Percentiles rank a stretch among this genome's conserved stretches.
Conservation (phyloP, 1,139 yeast genomes). For the Magnusiomyces suaveolens region DNA sequence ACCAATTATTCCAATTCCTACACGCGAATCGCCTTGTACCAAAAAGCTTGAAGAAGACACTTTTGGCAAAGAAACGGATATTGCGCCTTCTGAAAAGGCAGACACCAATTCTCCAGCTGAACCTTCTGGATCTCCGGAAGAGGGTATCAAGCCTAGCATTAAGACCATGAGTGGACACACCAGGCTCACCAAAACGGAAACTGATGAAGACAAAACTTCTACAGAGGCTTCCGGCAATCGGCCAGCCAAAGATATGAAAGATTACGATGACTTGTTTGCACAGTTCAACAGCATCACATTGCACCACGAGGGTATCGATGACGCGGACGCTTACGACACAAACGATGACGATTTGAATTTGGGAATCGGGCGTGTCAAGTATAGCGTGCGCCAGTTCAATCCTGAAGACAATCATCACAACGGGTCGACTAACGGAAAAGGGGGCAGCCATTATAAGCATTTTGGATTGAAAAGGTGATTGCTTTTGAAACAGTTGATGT, state of each 20-base stretch:
- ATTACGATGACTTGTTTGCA: constrained; percentile 69
- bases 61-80: constrained; percentile 13
- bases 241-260: neutral
- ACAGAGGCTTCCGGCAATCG: neutral
- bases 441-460: neutral
- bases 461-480: neutral
- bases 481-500: too few relatives aligned
- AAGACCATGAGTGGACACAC: constrained; percentile 12
- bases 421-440: neutral
- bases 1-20: constrained; percentile 81
- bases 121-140: constrained; percentile 1
- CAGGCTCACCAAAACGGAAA: neutral
- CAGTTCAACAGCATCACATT: constrained; percentile 83
- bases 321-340: constrained; percentile 7
- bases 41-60: constrained; percentile 24
- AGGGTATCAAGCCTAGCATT: constrained; percentile 21
- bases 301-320: constrained; percentile 46
- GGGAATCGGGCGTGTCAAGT: neutral
- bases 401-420: neutral
- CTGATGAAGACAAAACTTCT: neutral
- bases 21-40: constrained; percentile 34
- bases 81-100: constrained; percentile 23
- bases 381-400: neutral
- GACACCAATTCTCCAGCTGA: constrained; percentile 24
- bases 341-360: neutral